Evolutionary conservation across 1,139 yeast genomes (phyloP), one percentile per base, ranked within the genome.

Genomic region (Groenewaldozyma sp.): DNA sequence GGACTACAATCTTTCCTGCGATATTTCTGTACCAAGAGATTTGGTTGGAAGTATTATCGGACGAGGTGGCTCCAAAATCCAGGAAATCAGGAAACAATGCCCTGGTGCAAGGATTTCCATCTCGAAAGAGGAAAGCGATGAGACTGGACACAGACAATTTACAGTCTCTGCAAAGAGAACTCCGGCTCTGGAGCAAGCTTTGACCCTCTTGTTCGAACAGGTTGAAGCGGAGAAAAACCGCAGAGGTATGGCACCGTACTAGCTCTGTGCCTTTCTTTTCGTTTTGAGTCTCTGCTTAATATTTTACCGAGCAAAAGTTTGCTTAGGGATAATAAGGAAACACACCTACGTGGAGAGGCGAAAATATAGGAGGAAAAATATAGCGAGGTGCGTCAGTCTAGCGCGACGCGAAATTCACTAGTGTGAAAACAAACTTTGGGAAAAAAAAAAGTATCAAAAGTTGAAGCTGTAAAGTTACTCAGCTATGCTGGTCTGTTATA

Each of bases 31-130:
- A 58, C 86, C 94, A 31, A 79, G 82, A 50, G 87, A 79, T 45
- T 78, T 80, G 67, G 95, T 87, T 38, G 96, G 96, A 36, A 93
- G 95, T 38, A 70, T 87, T 43, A 84, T 87, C 54, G 96, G 96
- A 50, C 81, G 81, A 53, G 79, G 80, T 50, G 95, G 95, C 34
- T 67, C 83, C 34, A 74, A 94, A 63, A 84, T 87, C 52, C 93
- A 83, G 58, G 94, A 88, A 42, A 82, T 87, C 40, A 73, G 95
- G 51, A 76, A 82, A 53, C 73, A 73, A 34, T 13, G 14, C 10
- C 76, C 88, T 42, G 91, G 91, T 29, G 91, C 95, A 24, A 74
- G 77, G 39, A 86, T 87, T 56, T 77, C 80, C 9, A 84, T 87
- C 48, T 81, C 86, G 37, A 77, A 80, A 48, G 82, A 78, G 52